Conservation (phyloP, 345 rosid species). For the Acer negundo region DNA sequence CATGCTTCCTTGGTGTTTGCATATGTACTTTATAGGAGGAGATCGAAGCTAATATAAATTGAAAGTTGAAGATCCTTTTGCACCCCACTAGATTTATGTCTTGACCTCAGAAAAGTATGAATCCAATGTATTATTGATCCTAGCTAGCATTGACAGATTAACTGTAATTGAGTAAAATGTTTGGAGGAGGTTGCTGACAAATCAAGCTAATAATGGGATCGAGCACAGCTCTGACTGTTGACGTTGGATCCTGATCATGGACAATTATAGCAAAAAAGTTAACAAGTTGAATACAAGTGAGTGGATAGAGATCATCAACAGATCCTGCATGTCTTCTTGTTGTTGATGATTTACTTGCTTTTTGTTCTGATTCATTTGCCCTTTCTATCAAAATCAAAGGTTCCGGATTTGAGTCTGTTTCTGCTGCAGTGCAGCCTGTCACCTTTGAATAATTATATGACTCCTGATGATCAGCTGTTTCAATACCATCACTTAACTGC, state of each 20-base stretch:
- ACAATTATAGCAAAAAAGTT: conserved; percentile 30
- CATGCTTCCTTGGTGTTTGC: conserved; percentile 20
- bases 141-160: conserved; percentile 26
- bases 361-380: conserved; percentile 88
- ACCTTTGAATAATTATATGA: conserved; percentile 37
- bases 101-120: conserved; percentile 43
- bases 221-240: conserved; percentile 32
- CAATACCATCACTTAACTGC: not conserved
- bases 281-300: conserved; percentile 73
- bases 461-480: not conserved
- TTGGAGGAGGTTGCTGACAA: conserved; percentile 48
- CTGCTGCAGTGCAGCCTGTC: conserved; percentile 5
- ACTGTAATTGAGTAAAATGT: conserved; percentile 42
- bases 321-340: conserved; percentile 60
- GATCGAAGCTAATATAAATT: conserved; percentile 28
- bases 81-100: conserved; percentile 49
- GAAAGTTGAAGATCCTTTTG: conserved; percentile 41
- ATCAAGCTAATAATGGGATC: conserved; percentile 36
- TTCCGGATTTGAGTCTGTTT: conserved; percentile 42
- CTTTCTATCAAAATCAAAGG: conserved; percentile 61
- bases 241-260: too few species aligned
- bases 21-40: conserved; percentile 40
- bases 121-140: conserved; percentile 53
- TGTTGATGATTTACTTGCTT: conserved; percentile 51
- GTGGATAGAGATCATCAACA: conserved; percentile 17